Evolutionary conservation across 202 grass and related monocot species (phyloP), one percentile per base, ranked within the genome.

Genomic region (Eragrostis tef): DNA sequence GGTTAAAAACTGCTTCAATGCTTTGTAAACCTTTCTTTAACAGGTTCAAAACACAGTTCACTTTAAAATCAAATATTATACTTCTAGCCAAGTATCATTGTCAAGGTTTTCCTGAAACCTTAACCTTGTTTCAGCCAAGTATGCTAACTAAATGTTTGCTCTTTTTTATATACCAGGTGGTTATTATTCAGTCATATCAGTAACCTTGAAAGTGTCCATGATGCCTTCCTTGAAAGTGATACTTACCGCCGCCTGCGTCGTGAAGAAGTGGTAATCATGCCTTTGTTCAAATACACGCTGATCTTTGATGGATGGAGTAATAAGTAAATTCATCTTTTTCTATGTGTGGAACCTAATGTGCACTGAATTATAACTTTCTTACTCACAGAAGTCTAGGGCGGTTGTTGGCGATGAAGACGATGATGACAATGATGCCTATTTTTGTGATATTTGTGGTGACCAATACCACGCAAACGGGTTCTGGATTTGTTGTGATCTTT

Each of bases 401-500:
- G 52, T 46, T 50, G 14, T 12, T 68, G 80, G 85, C 9, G 84
- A 94, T 50, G 81, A 89, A 27, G 86, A 81, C 11, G 71, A 67
- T 49, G 83, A 89, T 9, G 84, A 86, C 36, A 82, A 81, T 8
- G 82, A 88, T 7, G 44, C 34, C 13, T 6, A 17, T 17, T 64
- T 85, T 7, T 92, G 85, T 6, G 87, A 53, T 16, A 62, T 60
- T 19, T 94, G 93, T 46, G 85, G 83, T 19, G 56, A 41, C 11
- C 83, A 44, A 6, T 90, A 92, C 71, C 85, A 36, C 66, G 22
- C 22, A 11, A 84, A 94, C 19, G 93, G 80, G 29, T 92, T 92
- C 29, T 94, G 89, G 89, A 92, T 94, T 24, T 79, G 79, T 19
- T 92, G 89, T 1, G 89, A 92, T 79, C 49, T 81, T 51, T 94